Evolutionary conservation across 148 eudicot species (phyloP), one percentile per base, ranked within the genome.

Genomic region (Polygonum aviculare): DNA sequence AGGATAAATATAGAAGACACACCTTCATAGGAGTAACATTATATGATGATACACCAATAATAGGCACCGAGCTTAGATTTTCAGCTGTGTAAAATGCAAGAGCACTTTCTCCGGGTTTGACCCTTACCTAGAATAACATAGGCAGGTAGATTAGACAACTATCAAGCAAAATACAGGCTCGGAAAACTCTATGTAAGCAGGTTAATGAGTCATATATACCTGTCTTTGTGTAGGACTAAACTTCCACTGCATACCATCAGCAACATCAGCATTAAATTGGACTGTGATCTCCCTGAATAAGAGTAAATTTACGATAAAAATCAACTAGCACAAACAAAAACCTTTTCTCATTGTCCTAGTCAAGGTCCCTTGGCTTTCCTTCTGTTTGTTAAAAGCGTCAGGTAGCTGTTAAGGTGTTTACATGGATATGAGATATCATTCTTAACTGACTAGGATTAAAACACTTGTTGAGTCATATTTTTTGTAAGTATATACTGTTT

Each of bases 11-110:
- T 26, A 0, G 31, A 26, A 26, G 0, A 26, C 31, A 26, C 31
- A 94, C 98, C 97, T 95, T 89, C 98, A 95, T 95, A 77, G 98
- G 98, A 16, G 98, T 95, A 59, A 95, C 98, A 83, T 95, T 95
- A 75, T 95, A 95, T 1, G 98, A 89, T 75, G 98, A 95, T 69
- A 95, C 88, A 51, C 98, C 98, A 16, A 82, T 84, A 74, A 95
- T 92, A 41, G 98, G 96, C 74, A 89, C 81, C 69, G 92, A 82
- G 80, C 98, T 92, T 80, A 59, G 87, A 84, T 92, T 95, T 84
- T 95, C 98, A 65, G 98, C 98, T 63, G 97, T 95, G 84, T 92
- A 95, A 86, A 94, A 95, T 36, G 98, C 98, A 80, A 95, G 92
- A 31, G 98, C 97, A 81, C 98, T 95, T 86, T 95, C 96, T 77